These are phyloP conservation scores for Sporobolus alterniflorus DNA, from an alignment of 202 grass and related monocot species.

Conservation along the genomic window DNA sequence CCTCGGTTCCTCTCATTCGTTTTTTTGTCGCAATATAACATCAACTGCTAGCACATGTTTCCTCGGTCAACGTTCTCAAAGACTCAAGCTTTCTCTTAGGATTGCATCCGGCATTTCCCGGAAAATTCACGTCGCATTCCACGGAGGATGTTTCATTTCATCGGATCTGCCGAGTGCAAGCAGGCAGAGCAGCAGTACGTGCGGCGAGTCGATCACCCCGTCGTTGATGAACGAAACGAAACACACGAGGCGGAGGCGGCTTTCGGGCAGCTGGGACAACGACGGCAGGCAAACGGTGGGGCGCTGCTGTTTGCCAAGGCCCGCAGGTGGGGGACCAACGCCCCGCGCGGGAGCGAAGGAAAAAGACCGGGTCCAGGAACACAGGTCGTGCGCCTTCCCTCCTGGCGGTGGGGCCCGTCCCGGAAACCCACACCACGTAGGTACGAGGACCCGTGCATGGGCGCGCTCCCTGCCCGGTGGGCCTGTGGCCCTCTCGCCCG, in stretches of 20 bases:
- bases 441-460: constrained; percentile 41
- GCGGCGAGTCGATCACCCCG: too few relatives aligned
- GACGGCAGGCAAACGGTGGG: not conserved
- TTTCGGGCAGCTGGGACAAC: not conserved
- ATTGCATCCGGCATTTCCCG: not conserved
- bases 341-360: not conserved
- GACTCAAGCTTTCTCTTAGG: too few relatives aligned
- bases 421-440: constrained; percentile 2
- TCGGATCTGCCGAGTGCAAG: too few relatives aligned
- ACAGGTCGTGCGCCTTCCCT: not conserved
- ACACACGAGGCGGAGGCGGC: not conserved
- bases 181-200: too few relatives aligned
- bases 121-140: not conserved
- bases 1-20: not conserved
- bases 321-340: not conserved
- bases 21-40: not conserved
- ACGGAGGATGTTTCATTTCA: too few relatives aligned
- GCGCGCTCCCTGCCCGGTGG: constrained; percentile 39
- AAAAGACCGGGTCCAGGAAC: constrained; percentile 23
- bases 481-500: constrained; percentile 24
- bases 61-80: not conserved
- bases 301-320: not conserved
- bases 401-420: not conserved
- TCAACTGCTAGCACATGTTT: not conserved
- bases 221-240: not conserved